phyloP scores from a whole-genome alignment of 768 basidiomycete species.

The Calocybe cyanea region DNA sequence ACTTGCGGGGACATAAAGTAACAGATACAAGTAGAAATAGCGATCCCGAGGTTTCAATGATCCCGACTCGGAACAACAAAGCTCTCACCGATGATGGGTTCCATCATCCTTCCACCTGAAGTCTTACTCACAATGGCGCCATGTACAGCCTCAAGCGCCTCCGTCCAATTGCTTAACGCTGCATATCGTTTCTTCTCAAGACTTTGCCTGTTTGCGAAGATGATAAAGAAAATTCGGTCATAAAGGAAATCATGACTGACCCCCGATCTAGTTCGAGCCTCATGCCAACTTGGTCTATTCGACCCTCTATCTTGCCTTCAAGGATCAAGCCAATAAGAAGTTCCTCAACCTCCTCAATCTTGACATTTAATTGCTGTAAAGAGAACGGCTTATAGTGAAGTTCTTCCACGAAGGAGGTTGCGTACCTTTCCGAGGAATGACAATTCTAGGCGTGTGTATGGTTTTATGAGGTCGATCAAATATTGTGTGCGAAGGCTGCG shows the following conservation, averaged over 20 bases:
- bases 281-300: constrained; percentile 96
- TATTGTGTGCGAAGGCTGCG: constrained; percentile 94
- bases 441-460: constrained; percentile 92
- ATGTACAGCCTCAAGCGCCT: constrained; percentile 75
- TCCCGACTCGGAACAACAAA: constrained; percentile 11
- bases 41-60: constrained; percentile 5
- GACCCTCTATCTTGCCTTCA: constrained; percentile 95
- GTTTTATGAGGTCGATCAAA: constrained; percentile 96
- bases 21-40: background rate
- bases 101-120: constrained; percentile 35
- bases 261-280: constrained; percentile 86
- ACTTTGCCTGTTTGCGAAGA: constrained; percentile 55
- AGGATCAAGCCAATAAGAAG: constrained; percentile 90
- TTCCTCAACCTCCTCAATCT: constrained; percentile 87
- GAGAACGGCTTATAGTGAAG: background rate
- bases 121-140: constrained; percentile 73
- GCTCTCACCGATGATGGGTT: constrained; percentile 22
- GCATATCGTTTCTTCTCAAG: constrained; percentile 84
- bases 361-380: constrained; percentile 90
- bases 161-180: constrained; percentile 79
- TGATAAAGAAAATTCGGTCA: background rate
- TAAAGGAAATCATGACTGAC: constrained; percentile 39
- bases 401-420: background rate
- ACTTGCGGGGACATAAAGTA: too few species aligned
- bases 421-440: constrained; percentile 87